A percentile compares a stretch with the other conserved stretches of the same genome.
Evolutionary conservation across 2,329 filamentous ascomycete genomes (phyloP).

Genomic region (Colletotrichum caudatum): DNA sequence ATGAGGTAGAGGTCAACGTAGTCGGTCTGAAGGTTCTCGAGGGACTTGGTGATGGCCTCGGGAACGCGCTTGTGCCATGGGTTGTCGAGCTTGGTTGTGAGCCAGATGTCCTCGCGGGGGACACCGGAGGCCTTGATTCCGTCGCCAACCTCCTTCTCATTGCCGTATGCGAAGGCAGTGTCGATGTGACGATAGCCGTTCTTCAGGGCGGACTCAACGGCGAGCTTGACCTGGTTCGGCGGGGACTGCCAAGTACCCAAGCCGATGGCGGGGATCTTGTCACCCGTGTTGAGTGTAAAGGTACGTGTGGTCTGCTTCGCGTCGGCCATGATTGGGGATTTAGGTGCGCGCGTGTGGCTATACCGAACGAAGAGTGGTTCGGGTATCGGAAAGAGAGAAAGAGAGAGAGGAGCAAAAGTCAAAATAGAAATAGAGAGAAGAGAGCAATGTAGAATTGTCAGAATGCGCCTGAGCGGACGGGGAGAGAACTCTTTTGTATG

Average conservation of each 20-base stretch:
- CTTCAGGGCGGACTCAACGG: constrained; percentile 76
- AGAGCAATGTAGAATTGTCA: constrained; percentile 6
- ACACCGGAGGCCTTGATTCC: constrained; percentile 74
- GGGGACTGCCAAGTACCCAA: constrained; percentile 84
- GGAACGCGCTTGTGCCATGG: constrained; percentile 78
- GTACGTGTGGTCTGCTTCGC: constrained; percentile 54
- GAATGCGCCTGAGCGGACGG: neutral
- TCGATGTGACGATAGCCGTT: constrained; percentile 82
- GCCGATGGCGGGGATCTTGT: constrained; percentile 81
- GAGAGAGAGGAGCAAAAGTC: neutral
- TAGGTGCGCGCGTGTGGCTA: neutral
- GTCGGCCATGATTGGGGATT: constrained; percentile 28
- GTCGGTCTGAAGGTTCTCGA: constrained; percentile 71
- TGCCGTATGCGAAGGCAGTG: constrained; percentile 82
- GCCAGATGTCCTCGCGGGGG: constrained; percentile 74
- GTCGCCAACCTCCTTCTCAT: constrained; percentile 76
- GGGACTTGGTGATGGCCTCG: constrained; percentile 70
- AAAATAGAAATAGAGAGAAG: neutral
- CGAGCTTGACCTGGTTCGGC: constrained; percentile 75
- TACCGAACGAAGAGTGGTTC: neutral
- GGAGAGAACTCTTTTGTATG: constrained; percentile 37
- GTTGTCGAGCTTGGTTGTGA: constrained; percentile 88
- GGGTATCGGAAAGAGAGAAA: constrained; percentile 5
- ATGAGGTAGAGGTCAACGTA: constrained; percentile 80
- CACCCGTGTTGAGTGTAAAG: constrained; percentile 80